Evolutionary conservation across 1,284 basidiomycete genomes (phyloP), one percentile per base, ranked within the genome.

Genomic region (Erythrobasidium hasegawianum): DNA sequence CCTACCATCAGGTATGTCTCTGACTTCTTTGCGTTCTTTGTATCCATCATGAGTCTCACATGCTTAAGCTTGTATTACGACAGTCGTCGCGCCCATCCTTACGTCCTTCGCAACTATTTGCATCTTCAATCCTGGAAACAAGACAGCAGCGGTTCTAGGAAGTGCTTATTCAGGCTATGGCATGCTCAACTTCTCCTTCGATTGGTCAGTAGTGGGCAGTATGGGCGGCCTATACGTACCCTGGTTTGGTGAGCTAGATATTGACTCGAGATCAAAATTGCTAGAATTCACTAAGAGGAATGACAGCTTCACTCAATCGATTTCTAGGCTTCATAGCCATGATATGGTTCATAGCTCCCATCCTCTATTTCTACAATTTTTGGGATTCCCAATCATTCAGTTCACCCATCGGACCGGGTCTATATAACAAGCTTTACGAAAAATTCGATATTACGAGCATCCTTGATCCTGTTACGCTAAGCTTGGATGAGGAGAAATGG

Each of bases 121-220:
- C 66, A 70, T 79, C 29, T 67, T 79, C 27, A 70, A 77, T 68
- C 77, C 77, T 60, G 57, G 7, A 18, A 38, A 55, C 29, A 16
- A 55, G 14, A 65, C 47, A 14, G 54, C 62, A 20, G 70, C 75
- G 7, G 75, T 72, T 2, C 72, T 80, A 3, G 75, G 77, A 40
- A 74, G 72, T 1, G 79, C 77, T 8, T 79, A 78, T 67, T 72
- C 76, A 24, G 79, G 79, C 0, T 79, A 80, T 27, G 79, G 79
- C 1, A 71, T 79, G 27, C 70, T 76, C 40, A 77, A 78, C 59
- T 68, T 80, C 65, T 70, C 68, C 1, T 67, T 75, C 33, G 74
- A 75, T 50, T 75, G 74, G 74, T 60, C 67, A 11, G 74, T 74
- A 22, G 69, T 75, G 11, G 74, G 74, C 2, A 70, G 69, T 1